Percentiles rank a stretch among this genome's conserved stretches.
Conservation (phyloP, 768 basidiomycete species). For the Boletus pseudopeckii region DNA sequence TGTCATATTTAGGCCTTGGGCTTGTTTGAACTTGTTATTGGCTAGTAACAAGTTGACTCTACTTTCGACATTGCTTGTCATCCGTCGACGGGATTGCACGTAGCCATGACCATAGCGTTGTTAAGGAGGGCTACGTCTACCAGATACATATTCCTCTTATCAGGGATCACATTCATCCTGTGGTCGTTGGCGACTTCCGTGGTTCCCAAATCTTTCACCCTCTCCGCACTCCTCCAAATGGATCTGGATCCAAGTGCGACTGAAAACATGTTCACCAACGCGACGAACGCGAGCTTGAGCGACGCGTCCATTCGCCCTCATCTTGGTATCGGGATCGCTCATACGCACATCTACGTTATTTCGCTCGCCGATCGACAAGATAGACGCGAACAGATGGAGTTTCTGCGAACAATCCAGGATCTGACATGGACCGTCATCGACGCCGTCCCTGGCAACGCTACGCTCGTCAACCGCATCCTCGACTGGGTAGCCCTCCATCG, state of each 20-base stretch:
- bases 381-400: conserved; percentile 56
- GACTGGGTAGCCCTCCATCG: conserved; percentile 35
- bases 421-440: conserved; percentile 54
- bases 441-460: conserved; percentile 42
- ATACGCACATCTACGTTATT: conserved; percentile 48
- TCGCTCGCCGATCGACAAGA: conserved; percentile 57
- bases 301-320: neutral
- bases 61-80: neutral
- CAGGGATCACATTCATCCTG: conserved; percentile 17
- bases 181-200: conserved; percentile 16
- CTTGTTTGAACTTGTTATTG: neutral
- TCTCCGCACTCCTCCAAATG: conserved; percentile 14
- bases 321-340: conserved; percentile 36
- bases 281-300: neutral
- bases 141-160: conserved; percentile 23
- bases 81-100: neutral
- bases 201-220: conserved; percentile 7
- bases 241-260: conserved; percentile 10
- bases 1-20: neutral
- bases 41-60: neutral
- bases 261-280: neutral
- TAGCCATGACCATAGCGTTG: conserved; percentile 8
- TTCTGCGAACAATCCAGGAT: conserved; percentile 42
- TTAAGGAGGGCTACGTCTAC: conserved; percentile 13
- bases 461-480: conserved; percentile 40